Percentiles rank a stretch among this genome's conserved stretches.
Conservation (phyloP, 768 basidiomycete genomes). For the Auricularia heimuer region DNA sequence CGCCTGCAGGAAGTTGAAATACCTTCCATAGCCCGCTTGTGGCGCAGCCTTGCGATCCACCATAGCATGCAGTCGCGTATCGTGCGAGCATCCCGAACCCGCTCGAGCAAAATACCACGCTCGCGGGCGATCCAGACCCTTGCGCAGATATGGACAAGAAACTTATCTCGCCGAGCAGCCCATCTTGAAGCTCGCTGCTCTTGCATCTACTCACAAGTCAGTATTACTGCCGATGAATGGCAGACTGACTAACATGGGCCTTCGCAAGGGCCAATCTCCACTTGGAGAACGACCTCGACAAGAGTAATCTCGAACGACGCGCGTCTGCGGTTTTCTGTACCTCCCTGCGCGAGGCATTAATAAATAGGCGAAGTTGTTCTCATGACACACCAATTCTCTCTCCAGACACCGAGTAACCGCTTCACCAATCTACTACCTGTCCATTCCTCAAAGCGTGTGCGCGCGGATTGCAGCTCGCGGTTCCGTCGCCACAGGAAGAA, state of each 20-base stretch:
- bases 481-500: constrained; percentile 54
- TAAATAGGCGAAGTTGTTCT: no score
- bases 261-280: not conserved
- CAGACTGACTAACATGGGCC: not conserved
- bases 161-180: constrained; percentile 40
- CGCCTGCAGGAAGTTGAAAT: constrained; percentile 31
- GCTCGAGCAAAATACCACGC: constrained; percentile 46
- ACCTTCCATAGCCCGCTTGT: constrained; percentile 40
- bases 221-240: not conserved
- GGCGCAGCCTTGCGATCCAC: constrained; percentile 40
- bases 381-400: constrained; percentile 38
- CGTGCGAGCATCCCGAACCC: constrained; percentile 37
- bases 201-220: not conserved
- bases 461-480: constrained; percentile 31
- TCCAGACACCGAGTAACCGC: constrained; percentile 47
- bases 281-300: not conserved
- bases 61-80: constrained; percentile 35
- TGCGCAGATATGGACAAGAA: constrained; percentile 47
- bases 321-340: not conserved
- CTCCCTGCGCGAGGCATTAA: not conserved
- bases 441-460: constrained; percentile 4
- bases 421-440: constrained; percentile 34
- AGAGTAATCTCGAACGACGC: not conserved
- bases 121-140: constrained; percentile 64
- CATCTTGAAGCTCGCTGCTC: not conserved